Evolutionary conservation across 495 filamentous ascomycete genomes (phyloP).

Genomic region (Neurospora sublineolata): DNA sequence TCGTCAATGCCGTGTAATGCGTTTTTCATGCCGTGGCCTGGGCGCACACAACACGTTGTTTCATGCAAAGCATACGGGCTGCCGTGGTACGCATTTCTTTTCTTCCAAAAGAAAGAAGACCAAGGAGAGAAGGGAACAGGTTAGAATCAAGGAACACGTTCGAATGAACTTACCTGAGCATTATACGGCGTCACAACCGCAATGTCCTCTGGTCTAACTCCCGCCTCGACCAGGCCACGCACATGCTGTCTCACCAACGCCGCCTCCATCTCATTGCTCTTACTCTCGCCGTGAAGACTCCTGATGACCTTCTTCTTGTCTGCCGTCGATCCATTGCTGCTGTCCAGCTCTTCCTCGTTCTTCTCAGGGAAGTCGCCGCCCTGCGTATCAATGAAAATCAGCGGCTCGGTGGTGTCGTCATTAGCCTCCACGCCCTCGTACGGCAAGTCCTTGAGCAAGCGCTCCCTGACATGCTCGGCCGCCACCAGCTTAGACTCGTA

Average conservation of each 20-base stretch:
- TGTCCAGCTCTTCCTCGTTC: constrained; percentile 18
- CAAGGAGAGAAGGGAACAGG: neutral
- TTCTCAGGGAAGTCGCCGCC: constrained; percentile 68
- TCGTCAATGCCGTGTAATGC: constrained; percentile 6
- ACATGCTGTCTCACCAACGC: constrained; percentile 70
- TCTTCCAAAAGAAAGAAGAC: neutral
- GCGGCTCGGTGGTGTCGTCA: constrained; percentile 77
- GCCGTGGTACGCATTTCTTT: neutral
- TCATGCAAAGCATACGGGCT: constrained; percentile 7
- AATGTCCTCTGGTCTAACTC: constrained; percentile 69
- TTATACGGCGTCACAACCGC: constrained; percentile 96
- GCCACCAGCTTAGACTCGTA: constrained; percentile 76
- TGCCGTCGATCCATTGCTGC: neutral
- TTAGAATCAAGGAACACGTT: neutral
- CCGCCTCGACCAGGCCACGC: constrained; percentile 58
- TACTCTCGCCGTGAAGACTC: constrained; percentile 65
- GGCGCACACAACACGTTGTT: neutral
- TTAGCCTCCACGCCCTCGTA: constrained; percentile 61
- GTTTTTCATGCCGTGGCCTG: neutral
- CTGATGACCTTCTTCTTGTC: constrained; percentile 17
- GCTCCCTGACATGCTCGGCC: constrained; percentile 58
- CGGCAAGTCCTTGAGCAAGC: constrained; percentile 66
- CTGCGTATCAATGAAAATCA: constrained; percentile 94
- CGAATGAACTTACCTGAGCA: constrained; percentile 51
- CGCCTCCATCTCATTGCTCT: constrained; percentile 88